Evolutionary conservation across 169 alveolate genomes (phyloP).

Genomic region (Besnoitia besnoiti): DNA sequence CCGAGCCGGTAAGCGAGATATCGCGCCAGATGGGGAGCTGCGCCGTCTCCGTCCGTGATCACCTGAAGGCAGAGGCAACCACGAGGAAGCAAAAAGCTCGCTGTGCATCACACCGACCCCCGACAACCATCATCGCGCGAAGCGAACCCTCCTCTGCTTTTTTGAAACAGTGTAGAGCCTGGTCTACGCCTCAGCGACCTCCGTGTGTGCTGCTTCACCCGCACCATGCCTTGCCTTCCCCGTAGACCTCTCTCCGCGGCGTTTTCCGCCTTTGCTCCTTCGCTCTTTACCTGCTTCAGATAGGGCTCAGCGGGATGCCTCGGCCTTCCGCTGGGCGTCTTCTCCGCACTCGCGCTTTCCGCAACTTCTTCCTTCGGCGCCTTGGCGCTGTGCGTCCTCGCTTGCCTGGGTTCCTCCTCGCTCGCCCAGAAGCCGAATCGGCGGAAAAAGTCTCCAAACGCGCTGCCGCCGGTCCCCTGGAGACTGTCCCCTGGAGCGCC

Average conservation of each 20-base stretch:
- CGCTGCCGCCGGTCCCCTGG: neutral
- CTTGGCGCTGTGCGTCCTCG: too few relatives aligned
- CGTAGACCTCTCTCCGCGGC: neutral
- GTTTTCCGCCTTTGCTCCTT: neutral
- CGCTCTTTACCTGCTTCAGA: neutral
- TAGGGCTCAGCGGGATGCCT: neutral
- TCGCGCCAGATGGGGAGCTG: slow-evolving; percentile 51
- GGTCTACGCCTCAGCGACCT: too few relatives aligned
- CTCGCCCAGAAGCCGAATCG: neutral
- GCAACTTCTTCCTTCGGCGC: neutral
- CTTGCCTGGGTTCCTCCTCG: neutral
- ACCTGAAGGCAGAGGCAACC: slow-evolving; percentile 12
- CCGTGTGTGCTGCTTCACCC: neutral
- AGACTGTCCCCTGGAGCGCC: neutral
- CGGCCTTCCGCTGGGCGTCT: neutral
- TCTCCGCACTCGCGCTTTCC: neutral
- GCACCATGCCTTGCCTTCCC: neutral
- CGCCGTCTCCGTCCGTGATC: slow-evolving; percentile 30
- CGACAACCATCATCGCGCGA: too few relatives aligned
- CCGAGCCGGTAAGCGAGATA: slow-evolving; percentile 45
- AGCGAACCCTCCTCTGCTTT: too few relatives aligned
- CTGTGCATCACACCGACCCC: too few relatives aligned
- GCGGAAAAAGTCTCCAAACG: neutral
- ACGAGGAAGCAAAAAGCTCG: neutral
- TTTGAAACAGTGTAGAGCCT: too few relatives aligned